phyloP scores from a whole-genome alignment of 1,139 yeast genomes.

The Meyerozyma carpophila region DNA sequence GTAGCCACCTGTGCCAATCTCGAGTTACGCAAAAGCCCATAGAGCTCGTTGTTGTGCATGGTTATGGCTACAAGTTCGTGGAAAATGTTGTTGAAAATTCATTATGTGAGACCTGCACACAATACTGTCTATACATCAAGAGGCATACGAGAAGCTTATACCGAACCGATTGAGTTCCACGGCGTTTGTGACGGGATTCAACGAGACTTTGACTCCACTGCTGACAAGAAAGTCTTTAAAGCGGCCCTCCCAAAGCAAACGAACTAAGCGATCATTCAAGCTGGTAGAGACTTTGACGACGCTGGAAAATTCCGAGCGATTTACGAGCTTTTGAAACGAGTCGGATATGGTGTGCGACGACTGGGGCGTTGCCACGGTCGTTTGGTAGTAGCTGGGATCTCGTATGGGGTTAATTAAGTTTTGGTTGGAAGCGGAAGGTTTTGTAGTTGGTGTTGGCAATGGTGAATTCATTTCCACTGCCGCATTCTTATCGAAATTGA shows the following conservation, averaged over 20 bases:
- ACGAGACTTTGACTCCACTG: conserved; percentile 57
- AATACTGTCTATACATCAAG: conserved; percentile 9
- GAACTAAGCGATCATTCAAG: conserved; percentile 54
- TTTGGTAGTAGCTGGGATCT: conserved; percentile 20
- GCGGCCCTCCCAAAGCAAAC: conserved; percentile 84
- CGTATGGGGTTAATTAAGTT: conserved; percentile 19
- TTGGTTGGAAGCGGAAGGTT: neutral
- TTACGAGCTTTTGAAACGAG: conserved; percentile 49
- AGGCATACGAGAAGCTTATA: conserved; percentile 35
- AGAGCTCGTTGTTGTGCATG: conserved; percentile 33
- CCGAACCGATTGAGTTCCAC: conserved; percentile 39
- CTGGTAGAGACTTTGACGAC: conserved; percentile 76
- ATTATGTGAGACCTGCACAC: neutral
- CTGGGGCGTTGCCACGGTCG: conserved; percentile 11
- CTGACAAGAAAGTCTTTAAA: conserved; percentile 74
- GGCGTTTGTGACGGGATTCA: conserved; percentile 22
- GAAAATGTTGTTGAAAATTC: conserved; percentile 1
- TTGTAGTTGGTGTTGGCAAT: neutral
- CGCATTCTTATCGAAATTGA: conserved; percentile 30
- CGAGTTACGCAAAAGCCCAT: conserved; percentile 36
- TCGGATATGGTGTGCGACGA: conserved; percentile 35
- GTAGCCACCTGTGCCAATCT: conserved; percentile 44
- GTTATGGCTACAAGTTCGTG: conserved; percentile 2
- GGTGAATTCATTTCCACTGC: neutral
- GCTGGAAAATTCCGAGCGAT: conserved; percentile 55